Conservation (phyloP, 257 asterid genomes). For the Prunella vulgaris region DNA sequence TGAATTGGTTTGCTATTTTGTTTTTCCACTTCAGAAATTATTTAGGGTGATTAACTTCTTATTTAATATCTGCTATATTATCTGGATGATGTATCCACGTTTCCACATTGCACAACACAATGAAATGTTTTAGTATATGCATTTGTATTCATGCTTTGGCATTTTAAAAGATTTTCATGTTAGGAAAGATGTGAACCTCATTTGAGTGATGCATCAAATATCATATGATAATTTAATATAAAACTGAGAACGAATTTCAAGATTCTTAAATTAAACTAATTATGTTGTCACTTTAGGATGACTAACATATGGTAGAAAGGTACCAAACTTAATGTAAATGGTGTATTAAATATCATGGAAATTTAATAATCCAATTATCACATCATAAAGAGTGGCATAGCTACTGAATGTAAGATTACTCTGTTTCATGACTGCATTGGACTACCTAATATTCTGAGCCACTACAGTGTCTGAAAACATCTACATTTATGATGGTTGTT, state of each 20-base stretch:
- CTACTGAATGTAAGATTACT: background rate
- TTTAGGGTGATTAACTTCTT: background rate
- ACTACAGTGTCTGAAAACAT: background rate
- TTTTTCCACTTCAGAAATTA: background rate
- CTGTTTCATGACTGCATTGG: background rate
- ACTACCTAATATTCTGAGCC: background rate
- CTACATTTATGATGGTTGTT: background rate
- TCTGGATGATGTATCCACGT: background rate
- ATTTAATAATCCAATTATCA: background rate
- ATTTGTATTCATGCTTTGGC: background rate
- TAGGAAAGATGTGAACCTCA: background rate
- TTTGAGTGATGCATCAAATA: background rate
- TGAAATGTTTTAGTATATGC: background rate
- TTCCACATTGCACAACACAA: background rate
- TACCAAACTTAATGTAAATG: background rate
- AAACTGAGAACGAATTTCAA: background rate
- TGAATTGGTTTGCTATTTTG: slow-evolving; percentile 1
- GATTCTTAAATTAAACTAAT: background rate
- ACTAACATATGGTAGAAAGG: background rate
- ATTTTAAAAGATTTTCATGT: background rate
- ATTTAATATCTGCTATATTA: background rate
- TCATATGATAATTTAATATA: background rate
- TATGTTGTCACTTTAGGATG: slow-evolving; percentile 1
- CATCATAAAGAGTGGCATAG: background rate
- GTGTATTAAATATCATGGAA: background rate